Evolutionary conservation across 805 yeast species (phyloP).

Genomic region (Pichia heedii): DNA sequence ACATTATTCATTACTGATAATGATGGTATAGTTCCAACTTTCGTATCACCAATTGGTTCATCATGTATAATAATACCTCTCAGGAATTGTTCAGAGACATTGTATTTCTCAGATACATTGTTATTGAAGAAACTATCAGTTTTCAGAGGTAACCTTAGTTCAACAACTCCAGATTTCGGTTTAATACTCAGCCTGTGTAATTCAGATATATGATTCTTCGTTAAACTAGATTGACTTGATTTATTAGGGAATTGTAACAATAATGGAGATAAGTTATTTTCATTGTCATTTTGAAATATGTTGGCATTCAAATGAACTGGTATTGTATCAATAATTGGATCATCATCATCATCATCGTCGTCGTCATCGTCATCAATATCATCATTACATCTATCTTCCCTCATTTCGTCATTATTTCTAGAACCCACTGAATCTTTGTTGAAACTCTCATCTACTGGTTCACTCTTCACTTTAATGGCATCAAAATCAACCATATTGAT

Average conservation of each 20-base stretch:
- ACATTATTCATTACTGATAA: not conserved
- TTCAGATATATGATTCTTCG: slow-evolving; percentile 1
- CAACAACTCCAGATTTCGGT: slow-evolving; percentile 52
- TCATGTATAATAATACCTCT: slow-evolving; percentile 58
- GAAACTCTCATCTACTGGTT: not conserved
- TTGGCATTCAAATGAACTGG: slow-evolving; percentile 41
- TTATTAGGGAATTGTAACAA: slow-evolving; percentile 54
- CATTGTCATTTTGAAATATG: not conserved
- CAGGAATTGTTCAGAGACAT: slow-evolving; percentile 50
- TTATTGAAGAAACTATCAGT: slow-evolving; percentile 60
- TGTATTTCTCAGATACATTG: slow-evolving; percentile 47
- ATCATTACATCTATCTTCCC: not conserved
- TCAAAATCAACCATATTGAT: slow-evolving; percentile 2
- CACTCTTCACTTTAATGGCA: not conserved
- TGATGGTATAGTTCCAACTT: slow-evolving; percentile 3
- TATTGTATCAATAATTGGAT: slow-evolving; percentile 51
- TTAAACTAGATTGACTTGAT: slow-evolving; percentile 26
- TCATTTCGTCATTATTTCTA: slow-evolving; percentile 5
- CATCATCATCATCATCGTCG: slow-evolving; percentile 34
- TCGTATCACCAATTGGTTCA: slow-evolving; percentile 29
- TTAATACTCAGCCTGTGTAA: slow-evolving; percentile 33
- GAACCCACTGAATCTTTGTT: not conserved
- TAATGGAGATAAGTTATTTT: slow-evolving; percentile 23
- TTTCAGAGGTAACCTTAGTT: slow-evolving; percentile 68
- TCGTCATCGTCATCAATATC: slow-evolving; percentile 1